Evolutionary conservation across 371 early-diverging fungal species (phyloP), one percentile per base, ranked within the genome.

Genomic region (Mucor velutinosus): DNA sequence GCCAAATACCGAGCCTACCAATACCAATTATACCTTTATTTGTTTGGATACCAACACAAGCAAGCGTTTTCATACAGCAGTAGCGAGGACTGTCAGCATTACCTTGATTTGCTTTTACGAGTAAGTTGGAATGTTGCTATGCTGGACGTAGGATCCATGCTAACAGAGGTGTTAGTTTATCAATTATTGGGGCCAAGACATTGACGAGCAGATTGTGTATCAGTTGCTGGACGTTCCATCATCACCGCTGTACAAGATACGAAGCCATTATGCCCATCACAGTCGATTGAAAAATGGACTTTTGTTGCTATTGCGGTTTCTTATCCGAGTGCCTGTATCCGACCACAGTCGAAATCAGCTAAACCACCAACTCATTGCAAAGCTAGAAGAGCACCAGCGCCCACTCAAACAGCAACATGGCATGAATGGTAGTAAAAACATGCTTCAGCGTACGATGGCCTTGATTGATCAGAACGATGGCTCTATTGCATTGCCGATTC

Each of bases 171-270:
- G n/a, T 7, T 33, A 80, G 76, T 65, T 80, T 60, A 29, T 78
- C 11, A 56, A 72, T 39, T 62, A 66, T 15, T 81, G 76, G 74
- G 47, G 47, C 0, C 15, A 57, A 17, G 60, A 71, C 55, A 60
- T 74, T 4, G 76, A 76, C 21, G 61, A 72, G 58, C 29, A 63
- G 11, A 60, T 76, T 23, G 23, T 78, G 11, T 63, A 59, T 19
- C 62, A 65, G 27, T 30, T 81, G 7, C 57, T 76, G 4, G 61
- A 73, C 49, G 23, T 55, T 7, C 21, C 71, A 4, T 43, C 17
- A 3, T 80, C 81, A 11, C 76, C 75, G 19, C 27, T 81, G 6
- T 70, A 62, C 37, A 25, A 43, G 14, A 39, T 76, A 27, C 63
- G 69, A 4, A 37, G 37, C 0, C 35, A 62, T 7, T 33, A 69